Evolutionary conservation across 2,329 filamentous ascomycete species (phyloP), one percentile per base, ranked within the genome.

Genomic region (Penicillium sp.): DNA sequence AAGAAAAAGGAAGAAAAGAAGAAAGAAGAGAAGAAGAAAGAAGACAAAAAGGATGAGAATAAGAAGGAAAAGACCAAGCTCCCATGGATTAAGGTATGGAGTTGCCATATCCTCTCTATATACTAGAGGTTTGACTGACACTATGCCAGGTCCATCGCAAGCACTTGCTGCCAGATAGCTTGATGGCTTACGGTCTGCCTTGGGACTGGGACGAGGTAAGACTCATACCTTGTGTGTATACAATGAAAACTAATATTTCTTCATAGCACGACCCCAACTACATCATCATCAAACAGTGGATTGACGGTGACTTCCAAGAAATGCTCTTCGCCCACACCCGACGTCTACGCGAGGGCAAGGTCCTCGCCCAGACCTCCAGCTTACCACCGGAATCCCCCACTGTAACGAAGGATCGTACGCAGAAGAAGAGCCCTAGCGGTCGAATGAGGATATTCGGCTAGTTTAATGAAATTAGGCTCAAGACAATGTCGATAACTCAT

Each of bases 221-320:
- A n/a, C n/a, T n/a, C n/a, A n/a, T n/a, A n/a, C n/a, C n/a, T n/a
- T n/a, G n/a, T n/a, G n/a, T n/a, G n/a, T n/a, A n/a, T n/a, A n/a
- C n/a, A n/a, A n/a, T n/a, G n/a, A n/a, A n/a, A n/a, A n/a, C n/a
- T n/a, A n/a, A n/a, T n/a, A n/a, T n/a, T n/a, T n/a, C n/a, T n/a
- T n/a, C n/a, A n/a, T n/a, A n/a, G 77, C 64, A 62, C 49, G 87
- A 92, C 67, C 81, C 84, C 19, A 85, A 89, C 47, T 92, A 85
- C 65, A 79, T 92, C 55, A 74, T 93, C 58, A 89, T 92, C 75
- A 89, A 89, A 81, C 86, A 55, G n/a, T 90, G 85, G 85, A 85
- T 92, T 51, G 83, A 84, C 4, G 86, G 91, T 64, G 83, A 84
- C 60, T 84, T 91, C 70, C 89, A 91, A 68, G 83, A 90, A 58